Percentiles rank a stretch among this genome's conserved stretches.
phyloP scores from a whole-genome alignment of 768 basidiomycete species.

The Hortiboletus flavorubellus region DNA sequence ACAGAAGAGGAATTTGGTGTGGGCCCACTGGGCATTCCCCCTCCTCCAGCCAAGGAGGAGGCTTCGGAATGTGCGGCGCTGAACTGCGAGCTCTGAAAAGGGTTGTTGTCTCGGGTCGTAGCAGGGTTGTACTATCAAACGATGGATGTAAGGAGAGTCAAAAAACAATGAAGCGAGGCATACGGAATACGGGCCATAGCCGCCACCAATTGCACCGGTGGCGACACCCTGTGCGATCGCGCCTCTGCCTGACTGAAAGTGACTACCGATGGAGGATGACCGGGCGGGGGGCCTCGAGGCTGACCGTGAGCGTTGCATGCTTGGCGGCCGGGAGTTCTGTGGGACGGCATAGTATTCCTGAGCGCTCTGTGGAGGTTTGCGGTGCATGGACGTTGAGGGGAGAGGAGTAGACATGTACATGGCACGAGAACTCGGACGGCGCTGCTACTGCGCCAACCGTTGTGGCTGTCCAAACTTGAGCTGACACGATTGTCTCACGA shows the following conservation, averaged over 20 bases:
- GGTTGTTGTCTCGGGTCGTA: constrained; percentile 37
- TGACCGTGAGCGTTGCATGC: constrained; percentile 29
- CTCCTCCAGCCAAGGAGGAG: constrained; percentile 37
- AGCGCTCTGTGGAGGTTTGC: constrained; percentile 42
- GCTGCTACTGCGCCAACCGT: constrained; percentile 16
- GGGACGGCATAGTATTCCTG: constrained; percentile 68
- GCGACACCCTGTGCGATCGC: constrained; percentile 78
- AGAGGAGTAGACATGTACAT: constrained; percentile 4
- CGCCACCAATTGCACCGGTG: constrained; percentile 70
- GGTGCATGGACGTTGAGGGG: constrained; percentile 33
- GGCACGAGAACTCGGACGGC: constrained; percentile 8
- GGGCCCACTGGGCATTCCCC: constrained; percentile 30
- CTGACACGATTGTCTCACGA: constrained; percentile 16
- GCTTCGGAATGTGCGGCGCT: constrained; percentile 51
- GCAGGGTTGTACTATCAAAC: constrained; percentile 52
- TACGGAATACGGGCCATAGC: constrained; percentile 88
- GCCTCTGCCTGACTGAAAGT: constrained; percentile 39
- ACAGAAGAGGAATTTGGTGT: constrained; percentile 55
- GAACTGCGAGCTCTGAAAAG: constrained; percentile 53
- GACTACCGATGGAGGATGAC: constrained; percentile 28
- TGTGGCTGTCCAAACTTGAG: constrained; percentile 24
- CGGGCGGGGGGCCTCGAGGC: constrained; percentile 24
- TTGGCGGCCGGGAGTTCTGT: constrained; percentile 49
- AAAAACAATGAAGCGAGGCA: constrained; percentile 23
- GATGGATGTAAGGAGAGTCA: constrained; percentile 1